These are phyloP conservation scores for Moniliella sp. DNA, from an alignment of 1,284 basidiomycete genomes.

Conservation along the genomic window DNA sequence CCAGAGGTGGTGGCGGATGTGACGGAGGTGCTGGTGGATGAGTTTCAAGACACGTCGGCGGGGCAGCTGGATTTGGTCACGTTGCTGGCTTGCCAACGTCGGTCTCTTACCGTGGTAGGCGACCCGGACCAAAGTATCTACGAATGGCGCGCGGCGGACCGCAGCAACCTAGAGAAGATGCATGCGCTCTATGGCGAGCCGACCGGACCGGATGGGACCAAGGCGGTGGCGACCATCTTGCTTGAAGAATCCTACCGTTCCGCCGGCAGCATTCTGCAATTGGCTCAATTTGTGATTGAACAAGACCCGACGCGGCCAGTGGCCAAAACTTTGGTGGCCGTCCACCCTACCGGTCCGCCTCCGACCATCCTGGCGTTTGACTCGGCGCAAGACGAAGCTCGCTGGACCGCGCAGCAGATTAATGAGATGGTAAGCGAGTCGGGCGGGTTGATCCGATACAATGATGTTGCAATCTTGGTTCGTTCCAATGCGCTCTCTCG, in stretches of 20 bases:
- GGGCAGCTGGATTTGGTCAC: conserved; percentile 65
- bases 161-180: conserved; percentile 25
- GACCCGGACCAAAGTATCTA: conserved; percentile 85
- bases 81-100: conserved; percentile 31
- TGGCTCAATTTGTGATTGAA: conserved; percentile 55
- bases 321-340: background rate
- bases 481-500: conserved; percentile 65
- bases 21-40: conserved; percentile 61
- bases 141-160: conserved; percentile 52
- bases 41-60: conserved; percentile 74
- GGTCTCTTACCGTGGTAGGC: conserved; percentile 54
- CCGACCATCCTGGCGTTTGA: conserved; percentile 25
- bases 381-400: conserved; percentile 13
- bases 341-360: conserved; percentile 44
- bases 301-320: conserved; percentile 42
- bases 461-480: conserved; percentile 45
- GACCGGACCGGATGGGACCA: conserved; percentile 36
- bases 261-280: conserved; percentile 53
- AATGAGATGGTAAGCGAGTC: conserved; percentile 53
- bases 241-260: conserved; percentile 75
- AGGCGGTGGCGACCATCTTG: conserved; percentile 43
- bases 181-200: conserved; percentile 8
- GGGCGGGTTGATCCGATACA: conserved; percentile 50
- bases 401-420: conserved; percentile 52
- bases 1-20: conserved; percentile 46